Evolutionary conservation across 306 rosid species (phyloP), one percentile per base, ranked within the genome.

Genomic region (Begonia peltatifolia): DNA sequence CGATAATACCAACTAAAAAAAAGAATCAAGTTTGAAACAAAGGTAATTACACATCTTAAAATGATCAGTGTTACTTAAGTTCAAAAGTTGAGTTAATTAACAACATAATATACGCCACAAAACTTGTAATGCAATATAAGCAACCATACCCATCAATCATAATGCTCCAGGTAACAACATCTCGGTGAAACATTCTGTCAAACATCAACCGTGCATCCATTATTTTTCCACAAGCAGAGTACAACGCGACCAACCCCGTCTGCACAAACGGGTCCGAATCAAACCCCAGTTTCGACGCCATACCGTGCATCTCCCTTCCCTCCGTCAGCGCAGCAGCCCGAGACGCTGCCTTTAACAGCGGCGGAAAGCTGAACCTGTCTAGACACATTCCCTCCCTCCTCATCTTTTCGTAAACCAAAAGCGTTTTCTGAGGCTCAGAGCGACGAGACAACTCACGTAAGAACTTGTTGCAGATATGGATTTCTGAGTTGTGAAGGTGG

Each of bases 241-340:
- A 88, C 94, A 88, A 73, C 9, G 76, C 15, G 38, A 84, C 63
- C 75, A 88, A 68, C 18, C 72, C 86, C 1, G 93, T 79, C 73
- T 81, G 74, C 63, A 84, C 76, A 67, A 79, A 88, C 1, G 88
- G 86, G 71, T 88, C 96, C 10, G 67, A 50, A 55, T 55, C 65
- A 14, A 81, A 88, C 4, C 96, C 93, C 56, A 77, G 53, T 82
- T 79, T 84, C 41, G 68, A 67, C 1, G 66, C 76, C 0, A 79
- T 56, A 16, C 94, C 93, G 52, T 88, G 95, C 76, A 84, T 76
- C 77, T 84, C 95, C 60, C 72, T 54, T 10, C 96, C 93, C 18
- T 59, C 51, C 20, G n/a, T 52, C 51, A 79, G 48, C 1, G 79
- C 79, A 12, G 68, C 62, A 25, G 63, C 69, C 63, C 72, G 75